Conservation (phyloP, 805 yeast species). For the Priceomyces carsonii region DNA sequence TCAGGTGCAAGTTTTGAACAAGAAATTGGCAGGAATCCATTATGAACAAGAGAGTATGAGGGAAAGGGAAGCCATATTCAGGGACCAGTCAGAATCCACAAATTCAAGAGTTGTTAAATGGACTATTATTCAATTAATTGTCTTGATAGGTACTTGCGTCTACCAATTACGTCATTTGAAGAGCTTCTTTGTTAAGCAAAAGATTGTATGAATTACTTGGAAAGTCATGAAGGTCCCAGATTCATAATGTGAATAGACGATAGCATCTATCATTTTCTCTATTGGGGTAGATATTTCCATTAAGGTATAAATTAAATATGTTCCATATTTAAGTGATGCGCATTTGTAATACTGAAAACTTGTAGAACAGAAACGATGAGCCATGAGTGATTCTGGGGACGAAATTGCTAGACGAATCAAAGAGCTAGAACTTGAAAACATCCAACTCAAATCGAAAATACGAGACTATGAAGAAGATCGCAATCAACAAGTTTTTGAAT, state of each 20-base stretch:
- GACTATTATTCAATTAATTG: slow-evolving; percentile 71
- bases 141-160: slow-evolving; percentile 65
- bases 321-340: no score
- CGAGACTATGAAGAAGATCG: neutral
- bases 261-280: no score
- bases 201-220: slow-evolving; percentile 54
- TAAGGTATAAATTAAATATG: no score
- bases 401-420: no score
- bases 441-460: slow-evolving; percentile 8
- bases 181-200: slow-evolving; percentile 83
- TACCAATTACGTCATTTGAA: slow-evolving; percentile 79
- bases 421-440: slow-evolving; percentile 18
- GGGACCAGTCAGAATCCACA: slow-evolving; percentile 75
- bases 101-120: slow-evolving; percentile 72
- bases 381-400: no score
- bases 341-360: no score
- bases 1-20: slow-evolving; percentile 38
- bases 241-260: neutral
- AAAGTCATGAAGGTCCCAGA: neutral
- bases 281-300: no score
- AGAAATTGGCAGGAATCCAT: slow-evolving; percentile 42
- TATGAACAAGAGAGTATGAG: slow-evolving; percentile 54
- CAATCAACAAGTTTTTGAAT: neutral
- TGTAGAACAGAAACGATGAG: no score
- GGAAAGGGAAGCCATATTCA: slow-evolving; percentile 74